phyloP scores from a whole-genome alignment of 1,139 yeast species.

The Scheffersomyces cryptocercus region DNA sequence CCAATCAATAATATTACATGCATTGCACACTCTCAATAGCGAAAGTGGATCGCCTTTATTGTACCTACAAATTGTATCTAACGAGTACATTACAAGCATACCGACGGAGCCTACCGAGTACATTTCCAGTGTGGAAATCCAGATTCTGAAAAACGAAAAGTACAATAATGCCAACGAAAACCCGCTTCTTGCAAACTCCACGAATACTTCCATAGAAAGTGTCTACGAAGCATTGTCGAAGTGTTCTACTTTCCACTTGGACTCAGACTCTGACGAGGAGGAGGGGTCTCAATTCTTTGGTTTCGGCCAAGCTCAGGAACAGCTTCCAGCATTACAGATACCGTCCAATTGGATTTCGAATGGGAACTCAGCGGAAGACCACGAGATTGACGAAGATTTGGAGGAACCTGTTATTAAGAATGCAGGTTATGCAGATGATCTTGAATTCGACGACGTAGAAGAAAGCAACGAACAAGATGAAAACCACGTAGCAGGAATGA shows the following conservation, averaged over 20 bases:
- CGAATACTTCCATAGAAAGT: constrained; percentile 8
- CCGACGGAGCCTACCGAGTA: constrained; percentile 15
- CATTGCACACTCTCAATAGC: constrained; percentile 16
- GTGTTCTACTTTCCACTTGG: constrained; percentile 43
- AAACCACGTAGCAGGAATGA: constrained; percentile 39
- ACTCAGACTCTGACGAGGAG: constrained; percentile 25
- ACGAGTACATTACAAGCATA: constrained; percentile 15
- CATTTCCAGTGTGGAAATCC: constrained; percentile 21
- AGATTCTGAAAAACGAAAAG: constrained; percentile 8
- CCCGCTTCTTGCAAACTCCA: constrained; percentile 11
- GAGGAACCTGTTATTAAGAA: constrained; percentile 14
- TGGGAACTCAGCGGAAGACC: constrained; percentile 2
- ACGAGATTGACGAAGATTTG: constrained; percentile 6
- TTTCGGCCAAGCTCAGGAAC: constrained; percentile 1
- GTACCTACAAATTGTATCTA: constrained; percentile 35
- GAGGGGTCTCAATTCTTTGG: constrained; percentile 5
- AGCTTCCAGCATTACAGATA: constrained; percentile 17
- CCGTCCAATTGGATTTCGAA: constrained; percentile 24
- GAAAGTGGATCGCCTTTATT: constrained; percentile 20
- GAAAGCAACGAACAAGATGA: constrained; percentile 13
- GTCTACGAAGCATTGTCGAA: constrained; percentile 39
- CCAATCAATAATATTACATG: constrained; percentile 40
- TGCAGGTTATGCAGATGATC: constrained; percentile 42
- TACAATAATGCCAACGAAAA: constrained; percentile 1
- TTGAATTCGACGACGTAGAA: constrained; percentile 20